Evolutionary conservation across 768 basidiomycete genomes (phyloP).

Genomic region (Leccinum ochraceum): DNA sequence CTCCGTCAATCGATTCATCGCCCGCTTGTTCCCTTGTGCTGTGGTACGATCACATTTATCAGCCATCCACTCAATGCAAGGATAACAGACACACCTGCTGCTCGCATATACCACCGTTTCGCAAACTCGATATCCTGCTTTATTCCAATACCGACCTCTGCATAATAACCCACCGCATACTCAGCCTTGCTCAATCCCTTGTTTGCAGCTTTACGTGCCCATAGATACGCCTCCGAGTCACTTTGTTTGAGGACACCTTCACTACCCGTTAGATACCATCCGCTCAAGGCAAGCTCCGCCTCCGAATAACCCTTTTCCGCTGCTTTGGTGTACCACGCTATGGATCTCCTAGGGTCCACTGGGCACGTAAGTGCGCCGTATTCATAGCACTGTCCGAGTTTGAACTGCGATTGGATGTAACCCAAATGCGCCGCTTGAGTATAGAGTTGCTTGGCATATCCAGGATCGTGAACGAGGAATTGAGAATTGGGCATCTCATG

Average conservation of each 20-base stretch:
- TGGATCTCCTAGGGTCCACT: slow-evolving; percentile 90
- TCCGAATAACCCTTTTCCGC: slow-evolving; percentile 96
- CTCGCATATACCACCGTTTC: slow-evolving; percentile 99
- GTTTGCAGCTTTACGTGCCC: slow-evolving; percentile 95
- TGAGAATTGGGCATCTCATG: slow-evolving; percentile 71
- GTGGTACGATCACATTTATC: slow-evolving; percentile 4
- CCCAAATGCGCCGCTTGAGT: slow-evolving; percentile 92
- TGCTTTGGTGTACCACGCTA: slow-evolving; percentile 98
- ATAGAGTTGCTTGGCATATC: slow-evolving; percentile 81
- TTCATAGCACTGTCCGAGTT: slow-evolving; percentile 94
- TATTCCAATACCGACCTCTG: slow-evolving; percentile 96
- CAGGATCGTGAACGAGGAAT: slow-evolving; percentile 76
- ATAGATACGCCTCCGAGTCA: slow-evolving; percentile 97
- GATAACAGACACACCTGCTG: slow-evolving; percentile 71
- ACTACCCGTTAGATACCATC: slow-evolving; percentile 97
- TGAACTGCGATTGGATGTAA: slow-evolving; percentile 92
- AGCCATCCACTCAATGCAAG: background rate
- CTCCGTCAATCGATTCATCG: slow-evolving; percentile 94
- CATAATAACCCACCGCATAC: slow-evolving; percentile 98
- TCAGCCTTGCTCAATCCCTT: slow-evolving; percentile 97
- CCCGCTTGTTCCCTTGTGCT: slow-evolving; percentile 99
- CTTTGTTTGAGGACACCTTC: slow-evolving; percentile 97
- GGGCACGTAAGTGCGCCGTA: slow-evolving; percentile 88
- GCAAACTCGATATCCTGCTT: slow-evolving; percentile 96
- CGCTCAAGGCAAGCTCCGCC: slow-evolving; percentile 93